Conservation (phyloP, 352 stramenopile genomes). For the Phytopythium chamaehyphon region DNA sequence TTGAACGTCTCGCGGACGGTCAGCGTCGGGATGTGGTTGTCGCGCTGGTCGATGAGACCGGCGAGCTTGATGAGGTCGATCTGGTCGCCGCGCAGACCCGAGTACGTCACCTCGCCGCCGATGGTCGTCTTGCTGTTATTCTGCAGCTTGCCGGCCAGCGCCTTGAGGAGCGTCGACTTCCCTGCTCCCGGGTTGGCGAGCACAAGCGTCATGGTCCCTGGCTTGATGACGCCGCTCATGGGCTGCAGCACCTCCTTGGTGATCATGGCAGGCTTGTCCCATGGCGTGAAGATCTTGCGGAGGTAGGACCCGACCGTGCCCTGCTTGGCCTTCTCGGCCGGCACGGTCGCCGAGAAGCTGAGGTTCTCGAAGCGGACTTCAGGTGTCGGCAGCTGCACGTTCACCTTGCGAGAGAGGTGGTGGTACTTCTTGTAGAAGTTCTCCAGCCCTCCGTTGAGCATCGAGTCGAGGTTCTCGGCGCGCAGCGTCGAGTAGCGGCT, state of each 20-base stretch:
- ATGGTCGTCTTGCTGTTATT: constrained; percentile 23
- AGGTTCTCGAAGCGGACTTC: constrained; percentile 80
- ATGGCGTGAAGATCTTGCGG: constrained; percentile 38
- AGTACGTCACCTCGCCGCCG: constrained; percentile 45
- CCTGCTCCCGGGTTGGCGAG: constrained; percentile 51
- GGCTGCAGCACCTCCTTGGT: constrained; percentile 49
- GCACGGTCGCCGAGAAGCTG: constrained; percentile 59
- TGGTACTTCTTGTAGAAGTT: constrained; percentile 85
- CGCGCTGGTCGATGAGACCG: constrained; percentile 64
- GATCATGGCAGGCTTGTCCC: constrained; percentile 28
- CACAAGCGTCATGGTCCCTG: constrained; percentile 52
- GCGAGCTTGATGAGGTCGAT: constrained; percentile 62
- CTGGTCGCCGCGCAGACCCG: constrained; percentile 30
- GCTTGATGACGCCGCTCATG: constrained; percentile 57
- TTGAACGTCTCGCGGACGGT: constrained; percentile 94
- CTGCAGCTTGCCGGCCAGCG: constrained; percentile 44
- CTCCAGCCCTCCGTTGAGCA: constrained; percentile 67
- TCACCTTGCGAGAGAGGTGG: constrained; percentile 63
- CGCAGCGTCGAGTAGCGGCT: constrained; percentile 56
- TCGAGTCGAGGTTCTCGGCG: constrained; percentile 61
- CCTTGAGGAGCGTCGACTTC: constrained; percentile 67
- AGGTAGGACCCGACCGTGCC: constrained; percentile 52
- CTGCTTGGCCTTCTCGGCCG: constrained; percentile 26
- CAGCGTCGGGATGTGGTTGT: constrained; percentile 89
- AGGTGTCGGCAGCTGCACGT: constrained; percentile 51